Percentiles rank a stretch among this genome's conserved stretches.
phyloP scores from a whole-genome alignment of 495 filamentous ascomycete species.

The Trichocladium uniseriatum region DNA sequence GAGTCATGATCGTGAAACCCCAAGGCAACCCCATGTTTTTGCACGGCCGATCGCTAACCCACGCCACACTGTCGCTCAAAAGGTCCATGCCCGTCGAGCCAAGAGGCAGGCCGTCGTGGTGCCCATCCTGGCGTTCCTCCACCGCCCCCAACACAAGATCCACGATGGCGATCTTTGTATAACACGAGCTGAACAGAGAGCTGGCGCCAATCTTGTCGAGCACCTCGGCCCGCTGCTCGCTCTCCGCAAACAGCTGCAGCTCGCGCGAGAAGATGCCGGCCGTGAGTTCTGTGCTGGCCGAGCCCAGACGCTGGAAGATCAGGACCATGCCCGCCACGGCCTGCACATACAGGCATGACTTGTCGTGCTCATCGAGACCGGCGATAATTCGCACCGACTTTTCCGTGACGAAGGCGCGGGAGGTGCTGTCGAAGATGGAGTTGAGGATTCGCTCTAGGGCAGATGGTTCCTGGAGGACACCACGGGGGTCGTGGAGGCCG shows the following conservation, averaged over 20 bases:
- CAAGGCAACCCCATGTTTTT: constrained; percentile 29
- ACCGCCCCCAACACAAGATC: constrained; percentile 17
- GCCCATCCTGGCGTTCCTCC: constrained; percentile 2
- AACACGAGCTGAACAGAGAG: constrained; percentile 16
- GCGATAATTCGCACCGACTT: constrained; percentile 13
- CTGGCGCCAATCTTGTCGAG: constrained; percentile 18
- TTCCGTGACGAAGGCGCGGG: constrained; percentile 20
- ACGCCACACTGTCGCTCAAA: constrained; percentile 17
- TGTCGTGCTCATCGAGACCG: constrained; percentile 21
- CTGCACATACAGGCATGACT: constrained; percentile 18
- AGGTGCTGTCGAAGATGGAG: constrained; percentile 22
- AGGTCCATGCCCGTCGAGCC: constrained; percentile 10
- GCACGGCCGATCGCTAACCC: constrained; percentile 18
- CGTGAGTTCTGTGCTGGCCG: not conserved
- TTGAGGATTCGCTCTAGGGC: constrained; percentile 14
- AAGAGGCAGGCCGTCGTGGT: constrained; percentile 8
- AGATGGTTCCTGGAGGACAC: constrained; percentile 13
- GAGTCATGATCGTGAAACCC: constrained; percentile 30
- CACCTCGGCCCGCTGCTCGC: constrained; percentile 19
- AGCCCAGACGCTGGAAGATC: constrained; percentile 17
- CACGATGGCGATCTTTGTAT: constrained; percentile 15
- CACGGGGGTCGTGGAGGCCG: constrained; percentile 17
- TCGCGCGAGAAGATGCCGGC: constrained; percentile 12
- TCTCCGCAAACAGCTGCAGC: constrained; percentile 26
- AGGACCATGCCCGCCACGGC: constrained; percentile 24